These are phyloP conservation scores for Podila epigama DNA, from an alignment of 192 early-diverging fungal species.

Conservation along the genomic window DNA sequence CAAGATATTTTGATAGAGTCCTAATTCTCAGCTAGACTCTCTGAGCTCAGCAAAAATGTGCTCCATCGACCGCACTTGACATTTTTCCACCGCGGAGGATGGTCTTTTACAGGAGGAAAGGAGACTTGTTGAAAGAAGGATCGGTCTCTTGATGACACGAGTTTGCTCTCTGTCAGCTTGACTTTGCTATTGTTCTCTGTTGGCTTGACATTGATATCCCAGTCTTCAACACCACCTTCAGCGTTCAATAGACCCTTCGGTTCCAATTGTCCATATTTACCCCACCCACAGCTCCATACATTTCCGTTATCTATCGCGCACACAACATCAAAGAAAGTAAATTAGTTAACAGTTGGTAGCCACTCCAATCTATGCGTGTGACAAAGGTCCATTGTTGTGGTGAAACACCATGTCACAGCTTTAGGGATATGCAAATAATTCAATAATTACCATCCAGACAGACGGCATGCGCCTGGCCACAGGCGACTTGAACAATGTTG, in stretches of 20 bases:
- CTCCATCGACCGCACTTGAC: slow-evolving; percentile 17
- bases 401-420: not conserved
- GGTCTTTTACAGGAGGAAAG: not conserved
- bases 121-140: slow-evolving; percentile 1
- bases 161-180: not conserved
- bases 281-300: slow-evolving; percentile 45
- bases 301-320: slow-evolving; percentile 21
- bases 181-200: not conserved
- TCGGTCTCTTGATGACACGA: not conserved
- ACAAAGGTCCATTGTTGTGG: too few species aligned
- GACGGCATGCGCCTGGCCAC: slow-evolving; percentile 42
- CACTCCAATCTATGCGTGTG: not conserved
- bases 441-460: slow-evolving; percentile 37
- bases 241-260: too few species aligned
- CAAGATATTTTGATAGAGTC: too few species aligned
- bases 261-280: slow-evolving; percentile 35
- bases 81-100: not conserved
- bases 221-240: too few species aligned
- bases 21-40: too few species aligned
- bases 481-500: slow-evolving; percentile 31
- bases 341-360: not conserved
- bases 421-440: not conserved
- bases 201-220: too few species aligned
- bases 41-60: slow-evolving; percentile 8
- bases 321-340: not conserved